phyloP scores from a whole-genome alignment of 768 basidiomycete species.

The Pholiota microspora region DNA sequence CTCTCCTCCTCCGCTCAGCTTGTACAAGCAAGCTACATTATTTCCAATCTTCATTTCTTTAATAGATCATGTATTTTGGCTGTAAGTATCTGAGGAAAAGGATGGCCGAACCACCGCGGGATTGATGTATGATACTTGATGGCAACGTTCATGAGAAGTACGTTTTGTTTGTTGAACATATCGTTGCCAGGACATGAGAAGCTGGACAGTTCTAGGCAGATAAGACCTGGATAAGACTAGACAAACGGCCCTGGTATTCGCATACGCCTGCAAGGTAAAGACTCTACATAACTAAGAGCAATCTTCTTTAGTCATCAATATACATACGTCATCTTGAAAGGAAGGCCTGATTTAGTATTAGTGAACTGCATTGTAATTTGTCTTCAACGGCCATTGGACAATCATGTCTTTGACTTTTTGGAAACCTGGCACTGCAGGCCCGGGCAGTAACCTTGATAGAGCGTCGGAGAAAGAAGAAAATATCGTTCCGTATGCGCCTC shows the following conservation, averaged over 20 bases:
- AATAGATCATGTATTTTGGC: background rate
- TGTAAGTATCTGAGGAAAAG: background rate
- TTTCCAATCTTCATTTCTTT: background rate
- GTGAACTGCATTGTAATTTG: too few relatives aligned
- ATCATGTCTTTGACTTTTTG: constrained; percentile 72
- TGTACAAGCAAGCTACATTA: background rate
- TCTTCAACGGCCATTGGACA: background rate
- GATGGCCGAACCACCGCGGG: constrained; percentile 1
- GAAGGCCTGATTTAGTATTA: too few relatives aligned
- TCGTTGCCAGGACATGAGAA: background rate
- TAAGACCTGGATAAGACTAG: background rate
- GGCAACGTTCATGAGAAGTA: background rate
- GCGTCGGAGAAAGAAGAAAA: constrained; percentile 73
- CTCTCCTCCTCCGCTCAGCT: constrained; percentile 10
- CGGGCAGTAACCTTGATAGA: constrained; percentile 87
- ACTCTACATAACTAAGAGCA: background rate
- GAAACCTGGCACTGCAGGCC: constrained; percentile 85
- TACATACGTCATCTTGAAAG: background rate
- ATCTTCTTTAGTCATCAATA: background rate
- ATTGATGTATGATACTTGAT: background rate
- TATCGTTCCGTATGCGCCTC: constrained; percentile 64
- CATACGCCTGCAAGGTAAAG: too few relatives aligned
- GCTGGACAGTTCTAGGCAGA: too few relatives aligned
- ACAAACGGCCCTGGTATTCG: too few relatives aligned
- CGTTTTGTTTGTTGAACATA: background rate